Evolutionary conservation across 2,329 filamentous ascomycete genomes (phyloP).

Genomic region (Penicillium sp.): DNA sequence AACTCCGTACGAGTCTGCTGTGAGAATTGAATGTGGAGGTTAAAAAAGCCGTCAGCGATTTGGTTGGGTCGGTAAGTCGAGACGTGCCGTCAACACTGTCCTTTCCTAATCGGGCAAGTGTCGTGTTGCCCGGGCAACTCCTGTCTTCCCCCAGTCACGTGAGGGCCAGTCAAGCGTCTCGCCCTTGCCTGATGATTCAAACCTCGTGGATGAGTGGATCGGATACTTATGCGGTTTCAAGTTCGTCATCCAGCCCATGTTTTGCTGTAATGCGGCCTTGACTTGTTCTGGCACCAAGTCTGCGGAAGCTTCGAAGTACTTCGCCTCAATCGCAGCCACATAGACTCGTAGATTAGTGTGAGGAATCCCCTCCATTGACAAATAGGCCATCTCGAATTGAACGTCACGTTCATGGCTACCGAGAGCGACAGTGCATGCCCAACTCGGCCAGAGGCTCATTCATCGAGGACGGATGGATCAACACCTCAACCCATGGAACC

Average conservation of each 20-base stretch:
- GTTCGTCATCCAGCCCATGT: neutral
- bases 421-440: neutral
- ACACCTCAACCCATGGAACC: neutral
- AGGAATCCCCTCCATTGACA: neutral
- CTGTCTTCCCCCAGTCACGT: neutral
- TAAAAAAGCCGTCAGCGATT: conserved; percentile 6
- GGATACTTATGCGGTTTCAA: neutral
- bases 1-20: conserved; percentile 3
- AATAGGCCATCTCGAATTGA: neutral
- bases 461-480: neutral
- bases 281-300: neutral
- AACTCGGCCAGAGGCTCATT: neutral
- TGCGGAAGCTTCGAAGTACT: neutral
- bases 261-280: neutral
- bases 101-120: conserved; percentile 7
- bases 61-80: conserved; percentile 11
- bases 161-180: too few relatives aligned
- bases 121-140: conserved; percentile 17
- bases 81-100: conserved; percentile 12
- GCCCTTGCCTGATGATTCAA: too few relatives aligned
- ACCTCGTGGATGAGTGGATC: neutral
- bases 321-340: neutral
- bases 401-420: neutral
- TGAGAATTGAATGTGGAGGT: conserved; percentile 12
- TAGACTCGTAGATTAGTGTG: neutral